Evolutionary conservation across 768 basidiomycete species (phyloP).

Genomic region (Jaapia argillacea): DNA sequence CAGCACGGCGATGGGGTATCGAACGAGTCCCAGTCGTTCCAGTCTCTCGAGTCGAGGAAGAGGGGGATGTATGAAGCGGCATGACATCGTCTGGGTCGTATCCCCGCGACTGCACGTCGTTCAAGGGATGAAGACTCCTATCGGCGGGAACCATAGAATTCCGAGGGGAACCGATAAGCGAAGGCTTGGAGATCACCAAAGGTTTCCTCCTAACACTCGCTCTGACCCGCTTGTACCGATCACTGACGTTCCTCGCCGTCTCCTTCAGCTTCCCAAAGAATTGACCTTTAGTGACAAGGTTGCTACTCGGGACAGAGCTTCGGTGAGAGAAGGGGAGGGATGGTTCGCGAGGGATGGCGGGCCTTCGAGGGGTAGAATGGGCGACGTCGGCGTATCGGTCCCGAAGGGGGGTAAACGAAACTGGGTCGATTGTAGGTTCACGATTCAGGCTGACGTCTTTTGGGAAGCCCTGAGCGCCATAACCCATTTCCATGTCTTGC

Average conservation of each 20-base stretch:
- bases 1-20: not conserved
- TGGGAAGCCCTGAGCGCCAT: too few species aligned
- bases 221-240: slow-evolving; percentile 29
- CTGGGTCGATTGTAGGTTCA: too few species aligned
- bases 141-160: too few species aligned
- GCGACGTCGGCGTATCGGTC: slow-evolving; percentile 1
- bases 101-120: not conserved
- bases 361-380: slow-evolving; percentile 9
- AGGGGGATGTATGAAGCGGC: not conserved
- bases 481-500: too few species aligned
- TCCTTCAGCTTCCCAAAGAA: slow-evolving; percentile 54
- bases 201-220: too few species aligned
- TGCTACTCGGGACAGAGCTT: slow-evolving; percentile 29
- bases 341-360: too few species aligned
- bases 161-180: slow-evolving; percentile 22
- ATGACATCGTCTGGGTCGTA: not conserved
- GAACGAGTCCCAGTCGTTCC: not conserved
- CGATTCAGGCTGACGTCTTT: too few species aligned
- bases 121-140: not conserved
- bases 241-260: slow-evolving; percentile 61
- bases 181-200: slow-evolving; percentile 55
- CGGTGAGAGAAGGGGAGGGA: too few species aligned
- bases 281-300: slow-evolving; percentile 60
- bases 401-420: slow-evolving; percentile 1
- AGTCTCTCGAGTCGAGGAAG: not conserved